Conservation (phyloP, 2,329 filamentous ascomycete species). For the Chaetomium globosum region DNA sequence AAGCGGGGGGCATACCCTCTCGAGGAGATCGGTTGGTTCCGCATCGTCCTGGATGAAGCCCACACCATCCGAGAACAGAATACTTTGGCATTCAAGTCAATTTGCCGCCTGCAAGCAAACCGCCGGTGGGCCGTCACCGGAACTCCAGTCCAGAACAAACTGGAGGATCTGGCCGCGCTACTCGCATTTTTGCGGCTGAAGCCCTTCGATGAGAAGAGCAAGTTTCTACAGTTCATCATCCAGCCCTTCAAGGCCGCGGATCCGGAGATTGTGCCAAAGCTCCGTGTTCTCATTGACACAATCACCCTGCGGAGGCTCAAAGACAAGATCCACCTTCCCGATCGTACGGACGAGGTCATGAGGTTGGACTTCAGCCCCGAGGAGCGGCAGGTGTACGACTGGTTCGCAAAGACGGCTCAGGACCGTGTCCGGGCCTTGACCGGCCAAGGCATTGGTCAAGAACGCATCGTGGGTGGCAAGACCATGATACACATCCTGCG, state of each 20-base stretch:
- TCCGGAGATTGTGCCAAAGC: slow-evolving; percentile 77
- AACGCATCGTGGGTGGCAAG: slow-evolving; percentile 73
- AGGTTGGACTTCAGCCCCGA: slow-evolving; percentile 73
- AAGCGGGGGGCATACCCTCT: slow-evolving; percentile 67
- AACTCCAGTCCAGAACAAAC: slow-evolving; percentile 89
- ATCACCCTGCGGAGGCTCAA: slow-evolving; percentile 90
- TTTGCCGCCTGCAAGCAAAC: slow-evolving; percentile 75
- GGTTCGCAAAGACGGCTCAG: slow-evolving; percentile 79
- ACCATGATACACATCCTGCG: slow-evolving; percentile 94
- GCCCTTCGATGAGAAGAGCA: slow-evolving; percentile 77
- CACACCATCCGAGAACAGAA: slow-evolving; percentile 88
- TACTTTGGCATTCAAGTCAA: slow-evolving; percentile 81
- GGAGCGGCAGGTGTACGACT: slow-evolving; percentile 77
- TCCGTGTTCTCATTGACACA: slow-evolving; percentile 89
- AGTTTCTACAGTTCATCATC: slow-evolving; percentile 79
- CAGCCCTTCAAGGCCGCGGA: slow-evolving; percentile 86
- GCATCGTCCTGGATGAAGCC: slow-evolving; percentile 90
- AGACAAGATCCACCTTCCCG: slow-evolving; percentile 82
- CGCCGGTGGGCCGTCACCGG: slow-evolving; percentile 97
- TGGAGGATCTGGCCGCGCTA: slow-evolving; percentile 86
- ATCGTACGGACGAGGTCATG: slow-evolving; percentile 71
- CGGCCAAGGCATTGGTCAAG: slow-evolving; percentile 54
- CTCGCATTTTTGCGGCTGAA: slow-evolving; percentile 82
- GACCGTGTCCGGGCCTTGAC: slow-evolving; percentile 78
- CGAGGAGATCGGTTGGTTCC: slow-evolving; percentile 84